These are phyloP conservation scores for Santalum album DNA, from an alignment of 164 flowering plant genomes.

Conservation along the genomic window DNA sequence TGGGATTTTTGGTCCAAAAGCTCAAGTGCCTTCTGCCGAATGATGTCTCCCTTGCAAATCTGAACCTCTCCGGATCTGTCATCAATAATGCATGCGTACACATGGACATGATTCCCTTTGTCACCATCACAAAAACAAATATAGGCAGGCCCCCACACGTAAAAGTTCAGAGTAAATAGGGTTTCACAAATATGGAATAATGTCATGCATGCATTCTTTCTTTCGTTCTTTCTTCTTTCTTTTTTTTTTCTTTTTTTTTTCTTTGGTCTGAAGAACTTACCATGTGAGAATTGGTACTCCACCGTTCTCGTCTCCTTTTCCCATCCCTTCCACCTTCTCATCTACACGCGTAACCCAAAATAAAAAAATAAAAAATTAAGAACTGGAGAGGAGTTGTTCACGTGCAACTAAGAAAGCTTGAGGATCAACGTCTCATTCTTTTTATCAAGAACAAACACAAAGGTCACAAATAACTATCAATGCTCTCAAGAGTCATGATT, in stretches of 20 bases:
- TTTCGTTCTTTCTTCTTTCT: too few relatives aligned
- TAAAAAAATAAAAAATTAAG: too few relatives aligned
- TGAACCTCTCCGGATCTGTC: conserved; percentile 82
- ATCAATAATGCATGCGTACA: too few relatives aligned
- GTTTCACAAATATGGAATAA: too few relatives aligned
- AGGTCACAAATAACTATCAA: neutral
- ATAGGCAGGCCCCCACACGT: too few relatives aligned
- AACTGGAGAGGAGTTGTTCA: too few relatives aligned
- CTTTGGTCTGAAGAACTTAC: conserved; percentile 17
- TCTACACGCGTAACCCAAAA: conserved; percentile 21
- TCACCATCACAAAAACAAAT: too few relatives aligned
- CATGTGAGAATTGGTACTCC: conserved; percentile 61
- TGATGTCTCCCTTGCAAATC: conserved; percentile 65
- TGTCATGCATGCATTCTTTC: too few relatives aligned
- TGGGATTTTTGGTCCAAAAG: conserved; percentile 53
- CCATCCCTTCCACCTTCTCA: conserved; percentile 74
- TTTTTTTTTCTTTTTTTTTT: too few relatives aligned
- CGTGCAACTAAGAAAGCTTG: too few relatives aligned
- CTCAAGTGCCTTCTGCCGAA: conserved; percentile 68
- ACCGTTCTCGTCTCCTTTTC: conserved; percentile 56
- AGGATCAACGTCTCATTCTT: neutral
- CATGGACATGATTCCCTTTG: too few relatives aligned
- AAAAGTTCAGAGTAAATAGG: too few relatives aligned
- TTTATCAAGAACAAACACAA: neutral
- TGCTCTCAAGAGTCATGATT: neutral